Conservation (phyloP, 2,329 filamentous ascomycete species). For the Pyrenochaeta sp. region DNA sequence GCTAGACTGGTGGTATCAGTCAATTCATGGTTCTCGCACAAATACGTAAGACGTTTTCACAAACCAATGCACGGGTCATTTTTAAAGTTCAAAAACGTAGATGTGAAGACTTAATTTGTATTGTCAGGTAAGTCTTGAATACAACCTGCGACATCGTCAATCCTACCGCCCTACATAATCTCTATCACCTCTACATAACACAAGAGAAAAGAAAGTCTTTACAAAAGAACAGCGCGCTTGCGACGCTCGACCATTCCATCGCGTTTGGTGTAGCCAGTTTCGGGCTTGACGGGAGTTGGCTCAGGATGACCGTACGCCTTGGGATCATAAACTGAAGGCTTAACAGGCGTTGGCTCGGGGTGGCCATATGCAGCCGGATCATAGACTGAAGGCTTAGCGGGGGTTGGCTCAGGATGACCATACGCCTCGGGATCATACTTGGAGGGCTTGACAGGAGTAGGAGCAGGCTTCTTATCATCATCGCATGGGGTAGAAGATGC, state of each 20-base stretch:
- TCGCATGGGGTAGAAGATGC: slow-evolving; percentile 20
- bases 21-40: no score
- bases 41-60: no score
- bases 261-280: not conserved
- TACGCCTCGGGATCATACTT: not conserved
- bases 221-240: not conserved
- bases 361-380: not conserved
- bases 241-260: not conserved
- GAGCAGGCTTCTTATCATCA: slow-evolving; percentile 11
- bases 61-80: no score
- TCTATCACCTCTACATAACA: not conserved
- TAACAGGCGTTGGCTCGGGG: slow-evolving; percentile 5
- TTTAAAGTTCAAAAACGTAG: no score
- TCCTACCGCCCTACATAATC: no score
- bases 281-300: not conserved
- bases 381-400: not conserved
- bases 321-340: not conserved
- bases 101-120: no score
- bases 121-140: no score
- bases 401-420: not conserved
- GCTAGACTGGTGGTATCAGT: no score
- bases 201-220: not conserved
- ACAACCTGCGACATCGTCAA: no score
- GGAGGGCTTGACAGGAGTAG: slow-evolving; percentile 6
- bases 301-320: not conserved